These are phyloP conservation scores for Cokeromyces recurvatus DNA, from an alignment of 371 early-diverging fungal species.

Conservation along the genomic window DNA sequence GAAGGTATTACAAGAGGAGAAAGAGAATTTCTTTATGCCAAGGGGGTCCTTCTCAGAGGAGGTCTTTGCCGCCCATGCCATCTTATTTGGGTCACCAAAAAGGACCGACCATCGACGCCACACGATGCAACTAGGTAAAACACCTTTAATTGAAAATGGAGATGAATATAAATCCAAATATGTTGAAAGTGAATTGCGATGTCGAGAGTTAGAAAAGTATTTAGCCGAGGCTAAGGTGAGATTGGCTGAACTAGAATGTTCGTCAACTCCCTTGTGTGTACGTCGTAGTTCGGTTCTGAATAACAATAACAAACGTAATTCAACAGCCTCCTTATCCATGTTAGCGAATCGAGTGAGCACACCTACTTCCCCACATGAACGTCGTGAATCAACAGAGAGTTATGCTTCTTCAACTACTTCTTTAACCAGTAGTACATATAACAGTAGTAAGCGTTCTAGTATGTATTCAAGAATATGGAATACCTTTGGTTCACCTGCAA, in stretches of 20 bases:
- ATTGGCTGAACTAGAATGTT: slow-evolving; percentile 39
- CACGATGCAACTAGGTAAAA: slow-evolving; percentile 14
- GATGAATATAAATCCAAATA: slow-evolving; percentile 32
- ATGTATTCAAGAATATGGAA: slow-evolving; percentile 45
- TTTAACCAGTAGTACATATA: slow-evolving; percentile 20
- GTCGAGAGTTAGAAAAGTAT: slow-evolving; percentile 46
- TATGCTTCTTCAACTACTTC: slow-evolving; percentile 38
- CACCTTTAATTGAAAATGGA: neutral
- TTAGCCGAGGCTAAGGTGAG: slow-evolving; percentile 46
- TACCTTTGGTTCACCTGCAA: slow-evolving; percentile 22
- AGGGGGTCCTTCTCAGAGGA: slow-evolving; percentile 39
- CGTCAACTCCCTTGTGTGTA: neutral
- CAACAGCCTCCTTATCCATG: slow-evolving; percentile 25
- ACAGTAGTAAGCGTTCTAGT: slow-evolving; percentile 38
- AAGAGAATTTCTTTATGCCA: slow-evolving; percentile 36
- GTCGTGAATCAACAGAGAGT: slow-evolving; percentile 31
- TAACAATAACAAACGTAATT: slow-evolving; percentile 19
- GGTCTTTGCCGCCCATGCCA: slow-evolving; percentile 40
- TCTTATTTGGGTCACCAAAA: slow-evolving; percentile 21
- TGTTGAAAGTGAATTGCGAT: slow-evolving; percentile 41
- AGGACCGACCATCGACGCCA: slow-evolving; percentile 9
- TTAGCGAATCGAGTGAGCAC: slow-evolving; percentile 24
- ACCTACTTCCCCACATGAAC: slow-evolving; percentile 18
- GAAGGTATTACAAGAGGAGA: slow-evolving; percentile 32
- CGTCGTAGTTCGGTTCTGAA: slow-evolving; percentile 5